phyloP scores from a whole-genome alignment of 345 rosid species.

The Cardamine resedifolia region DNA sequence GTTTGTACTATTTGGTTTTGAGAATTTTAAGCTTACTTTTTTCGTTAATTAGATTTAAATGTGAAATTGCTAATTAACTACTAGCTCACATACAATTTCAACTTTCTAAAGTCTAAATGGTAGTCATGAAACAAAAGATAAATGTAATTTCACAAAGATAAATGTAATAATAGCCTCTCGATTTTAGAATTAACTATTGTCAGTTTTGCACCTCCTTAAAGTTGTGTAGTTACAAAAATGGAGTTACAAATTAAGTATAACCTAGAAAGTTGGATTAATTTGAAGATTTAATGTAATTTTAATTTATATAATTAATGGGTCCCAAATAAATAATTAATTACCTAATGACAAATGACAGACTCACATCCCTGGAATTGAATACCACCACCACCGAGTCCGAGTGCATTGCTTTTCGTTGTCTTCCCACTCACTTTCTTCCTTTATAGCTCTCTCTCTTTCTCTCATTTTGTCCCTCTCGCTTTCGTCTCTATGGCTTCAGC shows the following conservation, averaged over 20 bases:
- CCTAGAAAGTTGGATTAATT: background rate
- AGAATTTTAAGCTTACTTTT: too few relatives aligned
- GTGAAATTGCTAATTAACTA: background rate
- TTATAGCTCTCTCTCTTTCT: background rate
- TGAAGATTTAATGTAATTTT: background rate
- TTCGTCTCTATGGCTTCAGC: slow-evolving; percentile 43
- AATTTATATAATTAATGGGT: background rate
- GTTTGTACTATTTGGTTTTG: too few relatives aligned
- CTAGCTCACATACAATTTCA: background rate
- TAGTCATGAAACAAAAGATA: background rate
- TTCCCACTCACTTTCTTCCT: slow-evolving; percentile 26
- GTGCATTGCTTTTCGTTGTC: slow-evolving; percentile 29
- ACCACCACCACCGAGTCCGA: background rate
- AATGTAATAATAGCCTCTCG: background rate
- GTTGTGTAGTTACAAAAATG: background rate
- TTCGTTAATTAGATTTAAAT: background rate
- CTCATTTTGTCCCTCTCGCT: slow-evolving; percentile 13
- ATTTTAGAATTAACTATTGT: background rate
- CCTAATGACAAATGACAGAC: slow-evolving; percentile 6
- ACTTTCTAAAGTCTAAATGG: background rate
- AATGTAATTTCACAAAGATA: background rate
- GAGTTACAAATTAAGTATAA: background rate
- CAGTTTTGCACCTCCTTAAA: background rate
- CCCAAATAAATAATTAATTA: background rate
- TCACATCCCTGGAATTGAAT: slow-evolving; percentile 18